Base-by-base conservation (phyloP, 257 asterid genomes). In the Rubia yunnanensis region DNA sequence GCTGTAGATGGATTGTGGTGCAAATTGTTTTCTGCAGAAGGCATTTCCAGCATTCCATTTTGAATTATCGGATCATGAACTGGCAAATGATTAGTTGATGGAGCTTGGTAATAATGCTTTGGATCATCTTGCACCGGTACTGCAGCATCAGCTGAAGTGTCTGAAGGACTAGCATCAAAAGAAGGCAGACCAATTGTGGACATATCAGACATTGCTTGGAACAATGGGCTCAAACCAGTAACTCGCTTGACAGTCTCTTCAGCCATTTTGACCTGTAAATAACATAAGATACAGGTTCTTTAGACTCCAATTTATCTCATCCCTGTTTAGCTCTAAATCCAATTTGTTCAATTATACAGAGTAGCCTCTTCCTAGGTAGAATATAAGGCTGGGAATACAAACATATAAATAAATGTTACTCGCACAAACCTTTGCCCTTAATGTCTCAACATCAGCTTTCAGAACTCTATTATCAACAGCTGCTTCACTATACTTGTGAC, bases 381-480 rank as follows among this genome's bases (percentile, higher is more conserved):
- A 17, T 18, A 44, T 53, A 46, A 39, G 58, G 48, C 35, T 20
- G 41, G 3, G 2, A 1, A 69, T 30, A 11, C 39, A 55, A 46
- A 30, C 52, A 9, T 69, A 23, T 17, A 30, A n/a, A n/a, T 41
- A 28, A 27, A 27, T 44, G 23, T 4, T 39, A 20, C 20, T 23
- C n/a, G 27, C 55, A 54, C 15, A 72, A 77, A 87, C 98, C 92
- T 92, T 92, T 53, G 96, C 96, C 79, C 96, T 84, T 64, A 92
- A 66, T 67, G 98, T 92, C 86, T 92, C 98, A 53, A 86, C 88
- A 76, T 92, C 94, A 74, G 99, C 99, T 79, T 89, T 92, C 77
- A 92, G 79, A 78, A 92, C 94, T 78, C 99, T 82, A 68, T 89
- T 87, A 81, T 89, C 97, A 71, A 89, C 99, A 52, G 95, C 96